Evolutionary conservation across 2,329 filamentous ascomycete genomes (phyloP), one percentile per base, ranked within the genome.

Genomic region (Epichloe glyceriae): DNA sequence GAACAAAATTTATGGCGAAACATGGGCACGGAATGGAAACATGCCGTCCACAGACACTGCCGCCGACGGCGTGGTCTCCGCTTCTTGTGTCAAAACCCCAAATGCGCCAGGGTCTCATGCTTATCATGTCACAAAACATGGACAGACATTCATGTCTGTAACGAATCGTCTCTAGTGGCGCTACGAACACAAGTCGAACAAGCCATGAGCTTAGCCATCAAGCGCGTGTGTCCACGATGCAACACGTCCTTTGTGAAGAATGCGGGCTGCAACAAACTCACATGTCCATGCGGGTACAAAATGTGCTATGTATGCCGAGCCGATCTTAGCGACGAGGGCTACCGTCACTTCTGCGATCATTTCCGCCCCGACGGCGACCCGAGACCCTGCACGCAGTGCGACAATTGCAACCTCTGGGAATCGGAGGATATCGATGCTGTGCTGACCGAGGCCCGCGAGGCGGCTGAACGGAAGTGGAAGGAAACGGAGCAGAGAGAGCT

Each of bases 281-380:
- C 88, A 5, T 97, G 93, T 64, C 83, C 89, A 15, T 98, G 93
- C 67, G 93, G 93, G 8, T 97, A 97, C 69, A 85, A 86, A 59
- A 97, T 97, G 91, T 98, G 93, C 66, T 98, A 98, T 62, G 81
- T 97, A 45, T 98, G 93, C 67, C 86, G 93, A 40, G 84, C 84
- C 58, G 83, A 88, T 60, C 80, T 85, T 45, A 71, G 74, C 51
- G 72, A 78, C 47, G 84, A 90, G 64, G 90, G 91, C 0, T 97
- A 98, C 66, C 76, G 82, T 39, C 93, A 98, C 67, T 98, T 96
- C 62, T 98, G 93, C 65, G 86, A 95, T 64, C 93, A 97, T 68
- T 97, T 97, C 65, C 79, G 93, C 8, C 84, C 87, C 10, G 78
- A 86, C 54, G 87, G 85, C 0, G 88, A 90, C 46, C 72, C 74